Conservation (phyloP, 352 stramenopile species). For the Phytophthora sp. region DNA sequence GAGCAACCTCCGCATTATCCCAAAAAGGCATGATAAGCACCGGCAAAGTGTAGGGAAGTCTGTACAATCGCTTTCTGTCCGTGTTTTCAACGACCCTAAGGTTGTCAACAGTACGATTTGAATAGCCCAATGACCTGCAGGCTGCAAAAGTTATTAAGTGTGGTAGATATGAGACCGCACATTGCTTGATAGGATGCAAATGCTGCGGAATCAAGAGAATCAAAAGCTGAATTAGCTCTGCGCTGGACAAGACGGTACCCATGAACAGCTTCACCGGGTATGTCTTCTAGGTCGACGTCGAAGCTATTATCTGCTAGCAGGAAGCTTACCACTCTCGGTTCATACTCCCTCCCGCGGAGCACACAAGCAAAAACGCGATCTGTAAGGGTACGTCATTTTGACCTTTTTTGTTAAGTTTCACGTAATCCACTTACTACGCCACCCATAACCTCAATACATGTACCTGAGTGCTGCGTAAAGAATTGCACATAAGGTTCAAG, state of each 20-base stretch:
- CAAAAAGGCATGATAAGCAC: slow-evolving; percentile 18
- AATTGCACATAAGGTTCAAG: too few relatives aligned
- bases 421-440: too few relatives aligned
- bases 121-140: slow-evolving; percentile 13
- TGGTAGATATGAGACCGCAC: slow-evolving; percentile 20
- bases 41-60: slow-evolving; percentile 16
- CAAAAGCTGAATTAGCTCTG: not conserved
- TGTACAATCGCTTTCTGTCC: slow-evolving; percentile 12
- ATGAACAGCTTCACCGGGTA: too few relatives aligned
- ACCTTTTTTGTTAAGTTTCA: too few relatives aligned
- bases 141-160: slow-evolving; percentile 22
- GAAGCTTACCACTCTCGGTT: too few relatives aligned
- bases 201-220: slow-evolving; percentile 4
- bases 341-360: too few relatives aligned
- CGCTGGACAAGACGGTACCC: slow-evolving; percentile 38
- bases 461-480: too few relatives aligned
- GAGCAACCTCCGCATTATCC: slow-evolving; percentile 11
- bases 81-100: slow-evolving; percentile 17
- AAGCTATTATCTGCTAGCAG: too few relatives aligned
- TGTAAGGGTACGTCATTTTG: too few relatives aligned
- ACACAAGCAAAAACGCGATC: too few relatives aligned
- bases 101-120: slow-evolving; percentile 17
- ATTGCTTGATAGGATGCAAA: not conserved
- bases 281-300: too few relatives aligned
- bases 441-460: too few relatives aligned